These are phyloP conservation scores for Plasmopara muralis DNA, from an alignment of 352 stramenopile species.

Conservation along the genomic window DNA sequence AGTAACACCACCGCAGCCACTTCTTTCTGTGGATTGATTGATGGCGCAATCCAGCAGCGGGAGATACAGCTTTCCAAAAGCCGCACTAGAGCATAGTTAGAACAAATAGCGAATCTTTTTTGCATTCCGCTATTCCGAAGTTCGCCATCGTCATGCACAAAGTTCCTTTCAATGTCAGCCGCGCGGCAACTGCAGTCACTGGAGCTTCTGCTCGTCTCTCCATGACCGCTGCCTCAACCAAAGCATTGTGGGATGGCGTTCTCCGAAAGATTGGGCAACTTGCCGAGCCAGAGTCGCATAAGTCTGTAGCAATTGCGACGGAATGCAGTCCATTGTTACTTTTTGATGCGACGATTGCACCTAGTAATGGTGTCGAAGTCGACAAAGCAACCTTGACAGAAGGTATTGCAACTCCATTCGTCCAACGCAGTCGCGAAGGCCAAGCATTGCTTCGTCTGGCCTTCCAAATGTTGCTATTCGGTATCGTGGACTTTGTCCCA, in stretches of 20 bases:
- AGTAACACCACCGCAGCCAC: too few species aligned
- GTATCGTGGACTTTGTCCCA: slow-evolving; percentile 63
- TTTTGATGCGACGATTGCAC: slow-evolving; percentile 20
- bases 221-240: slow-evolving; percentile 25
- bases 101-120: neutral
- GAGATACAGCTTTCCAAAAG: neutral
- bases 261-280: slow-evolving; percentile 17
- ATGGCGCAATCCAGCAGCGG: too few species aligned
- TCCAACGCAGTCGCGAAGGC: slow-evolving; percentile 14
- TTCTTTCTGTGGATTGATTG: too few species aligned
- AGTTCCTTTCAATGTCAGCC: slow-evolving; percentile 12
- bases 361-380: slow-evolving; percentile 8
- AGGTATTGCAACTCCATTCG: slow-evolving; percentile 3
- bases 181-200: slow-evolving; percentile 15
- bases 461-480: slow-evolving; percentile 46
- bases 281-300: slow-evolving; percentile 12
- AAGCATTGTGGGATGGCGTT: slow-evolving; percentile 20
- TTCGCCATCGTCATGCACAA: slow-evolving; percentile 9
- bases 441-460: slow-evolving; percentile 18
- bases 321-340: slow-evolving; percentile 22
- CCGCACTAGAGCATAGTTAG: neutral
- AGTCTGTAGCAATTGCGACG: slow-evolving; percentile 7
- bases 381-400: slow-evolving; percentile 6
- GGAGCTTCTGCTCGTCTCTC: slow-evolving; percentile 21
- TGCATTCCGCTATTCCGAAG: slow-evolving; percentile 4